A percentile compares a stretch with the other conserved stretches of the same genome.
Evolutionary conservation across 225 moss, liverwort and hornwort genomes (phyloP).

Genomic region (Sphagnum contortum): DNA sequence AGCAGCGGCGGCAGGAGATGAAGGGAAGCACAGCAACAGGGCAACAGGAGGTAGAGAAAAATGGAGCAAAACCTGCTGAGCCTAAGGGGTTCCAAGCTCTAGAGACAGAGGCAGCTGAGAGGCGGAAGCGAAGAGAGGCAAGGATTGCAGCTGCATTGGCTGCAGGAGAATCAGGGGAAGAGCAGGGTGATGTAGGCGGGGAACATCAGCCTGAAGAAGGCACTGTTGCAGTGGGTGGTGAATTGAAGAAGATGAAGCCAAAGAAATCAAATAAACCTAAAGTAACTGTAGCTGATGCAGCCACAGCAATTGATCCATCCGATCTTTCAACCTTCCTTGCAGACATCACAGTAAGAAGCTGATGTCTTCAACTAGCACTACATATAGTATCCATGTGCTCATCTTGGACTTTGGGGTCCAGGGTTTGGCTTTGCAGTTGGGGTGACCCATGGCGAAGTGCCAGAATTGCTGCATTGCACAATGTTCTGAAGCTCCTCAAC

Average conservation of each 20-base stretch:
- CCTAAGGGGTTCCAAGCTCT: slow-evolving; percentile 66
- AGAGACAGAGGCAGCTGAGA: slow-evolving; percentile 69
- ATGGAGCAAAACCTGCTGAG: slow-evolving; percentile 18
- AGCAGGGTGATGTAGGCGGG: slow-evolving; percentile 63
- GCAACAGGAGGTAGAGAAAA: slow-evolving; percentile 17
- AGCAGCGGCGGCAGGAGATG: slow-evolving; percentile 57
- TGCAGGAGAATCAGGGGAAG: slow-evolving; percentile 50
- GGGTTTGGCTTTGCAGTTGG: too few species aligned
- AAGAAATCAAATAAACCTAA: slow-evolving; percentile 94
- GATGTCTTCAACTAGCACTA: too few species aligned
- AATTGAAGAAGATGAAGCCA: slow-evolving; percentile 50
- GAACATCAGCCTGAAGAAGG: slow-evolving; percentile 16
- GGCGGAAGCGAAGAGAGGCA: slow-evolving; percentile 65
- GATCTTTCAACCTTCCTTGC: slow-evolving; percentile 63
- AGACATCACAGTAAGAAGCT: slow-evolving; percentile 46
- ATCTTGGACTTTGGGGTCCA: too few species aligned
- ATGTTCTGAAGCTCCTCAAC: too few species aligned
- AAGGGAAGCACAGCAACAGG: slow-evolving; percentile 34
- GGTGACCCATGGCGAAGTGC: too few species aligned
- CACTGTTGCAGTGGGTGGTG: slow-evolving; percentile 20
- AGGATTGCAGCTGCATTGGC: slow-evolving; percentile 55
- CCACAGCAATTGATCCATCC: slow-evolving; percentile 57
- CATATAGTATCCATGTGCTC: too few species aligned
- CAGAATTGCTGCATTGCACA: too few species aligned
- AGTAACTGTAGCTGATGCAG: slow-evolving; percentile 71